Evolutionary conservation across 805 yeast species (phyloP).

Genomic region (Pichia manshurica): DNA sequence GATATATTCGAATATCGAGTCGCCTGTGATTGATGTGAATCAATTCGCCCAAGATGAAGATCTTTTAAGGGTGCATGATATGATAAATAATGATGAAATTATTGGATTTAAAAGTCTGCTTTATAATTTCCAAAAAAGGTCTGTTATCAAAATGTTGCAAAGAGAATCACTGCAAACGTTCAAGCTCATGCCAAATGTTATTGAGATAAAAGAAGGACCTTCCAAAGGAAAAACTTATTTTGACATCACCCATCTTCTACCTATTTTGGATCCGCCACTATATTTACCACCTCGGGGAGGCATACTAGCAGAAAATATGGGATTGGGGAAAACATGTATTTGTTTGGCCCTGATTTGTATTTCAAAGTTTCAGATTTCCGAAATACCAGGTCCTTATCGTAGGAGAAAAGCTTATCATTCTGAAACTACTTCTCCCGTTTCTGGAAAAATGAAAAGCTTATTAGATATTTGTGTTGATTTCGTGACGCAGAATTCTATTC

Average conservation of each 20-base stretch:
- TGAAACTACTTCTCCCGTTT: too few species aligned
- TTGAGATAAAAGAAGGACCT: not conserved
- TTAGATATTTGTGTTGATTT: slow-evolving; percentile 38
- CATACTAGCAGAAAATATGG: slow-evolving; percentile 64
- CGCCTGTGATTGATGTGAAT: slow-evolving; percentile 21
- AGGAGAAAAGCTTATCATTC: not conserved
- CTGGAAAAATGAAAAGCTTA: slow-evolving; percentile 18
- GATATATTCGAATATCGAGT: slow-evolving; percentile 33
- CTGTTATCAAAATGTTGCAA: slow-evolving; percentile 54
- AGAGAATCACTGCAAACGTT: slow-evolving; percentile 38
- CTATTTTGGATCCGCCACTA: slow-evolving; percentile 35
- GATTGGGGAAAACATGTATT: slow-evolving; percentile 58
- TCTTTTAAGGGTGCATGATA: slow-evolving; percentile 17
- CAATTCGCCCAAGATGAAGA: slow-evolving; percentile 19
- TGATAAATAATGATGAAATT: slow-evolving; percentile 28
- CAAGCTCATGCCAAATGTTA: slow-evolving; percentile 22
- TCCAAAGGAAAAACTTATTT: slow-evolving; percentile 24
- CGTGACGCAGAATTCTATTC: slow-evolving; percentile 44
- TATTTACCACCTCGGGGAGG: slow-evolving; percentile 54
- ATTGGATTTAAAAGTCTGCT: slow-evolving; percentile 46
- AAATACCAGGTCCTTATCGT: slow-evolving; percentile 31
- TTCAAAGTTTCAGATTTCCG: slow-evolving; percentile 48
- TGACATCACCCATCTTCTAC: slow-evolving; percentile 30
- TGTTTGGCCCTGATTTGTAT: slow-evolving; percentile 52
- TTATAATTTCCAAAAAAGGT: slow-evolving; percentile 55